A percentile compares a stretch with the other conserved stretches of the same genome.
phyloP scores from a whole-genome alignment of 495 filamentous ascomycete genomes.

The Pseudoneurospora amorphoporcata region DNA sequence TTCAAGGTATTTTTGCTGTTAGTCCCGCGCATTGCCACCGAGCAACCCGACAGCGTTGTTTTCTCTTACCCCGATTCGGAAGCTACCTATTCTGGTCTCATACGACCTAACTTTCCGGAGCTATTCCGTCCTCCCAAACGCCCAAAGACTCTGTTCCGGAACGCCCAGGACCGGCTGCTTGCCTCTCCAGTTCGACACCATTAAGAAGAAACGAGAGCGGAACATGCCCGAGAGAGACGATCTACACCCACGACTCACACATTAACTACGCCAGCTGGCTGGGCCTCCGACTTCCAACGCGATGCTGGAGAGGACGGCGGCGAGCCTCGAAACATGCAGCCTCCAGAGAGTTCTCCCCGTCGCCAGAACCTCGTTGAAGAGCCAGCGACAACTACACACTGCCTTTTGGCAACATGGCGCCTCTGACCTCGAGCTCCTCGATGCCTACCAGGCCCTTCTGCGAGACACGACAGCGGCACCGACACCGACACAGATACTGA shows the following conservation, averaged over 20 bases:
- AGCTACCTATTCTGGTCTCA: neutral
- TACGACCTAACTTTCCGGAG: neutral
- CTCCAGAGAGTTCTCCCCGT: constrained; percentile 54
- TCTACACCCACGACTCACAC: neutral
- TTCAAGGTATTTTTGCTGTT: neutral
- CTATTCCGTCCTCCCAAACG: neutral
- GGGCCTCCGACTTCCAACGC: constrained; percentile 10
- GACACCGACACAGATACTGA: constrained; percentile 1
- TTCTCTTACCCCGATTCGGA: neutral
- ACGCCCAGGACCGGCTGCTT: neutral
- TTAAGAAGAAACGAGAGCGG: neutral
- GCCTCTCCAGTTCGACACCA: neutral
- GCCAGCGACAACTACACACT: constrained; percentile 50
- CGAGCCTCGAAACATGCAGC: constrained; percentile 66
- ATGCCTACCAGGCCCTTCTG: constrained; percentile 34
- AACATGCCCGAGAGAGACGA: neutral
- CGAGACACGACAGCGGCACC: constrained; percentile 6
- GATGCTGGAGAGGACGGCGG: constrained; percentile 79
- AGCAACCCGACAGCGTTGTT: neutral
- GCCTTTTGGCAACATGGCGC: constrained; percentile 59
- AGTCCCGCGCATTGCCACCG: neutral
- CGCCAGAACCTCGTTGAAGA: constrained; percentile 42
- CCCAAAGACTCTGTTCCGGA: neutral
- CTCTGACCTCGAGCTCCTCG: constrained; percentile 44
- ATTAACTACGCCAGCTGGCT: neutral